phyloP scores from a whole-genome alignment of 805 yeast species.

The Nakazawaea molendinolei region DNA sequence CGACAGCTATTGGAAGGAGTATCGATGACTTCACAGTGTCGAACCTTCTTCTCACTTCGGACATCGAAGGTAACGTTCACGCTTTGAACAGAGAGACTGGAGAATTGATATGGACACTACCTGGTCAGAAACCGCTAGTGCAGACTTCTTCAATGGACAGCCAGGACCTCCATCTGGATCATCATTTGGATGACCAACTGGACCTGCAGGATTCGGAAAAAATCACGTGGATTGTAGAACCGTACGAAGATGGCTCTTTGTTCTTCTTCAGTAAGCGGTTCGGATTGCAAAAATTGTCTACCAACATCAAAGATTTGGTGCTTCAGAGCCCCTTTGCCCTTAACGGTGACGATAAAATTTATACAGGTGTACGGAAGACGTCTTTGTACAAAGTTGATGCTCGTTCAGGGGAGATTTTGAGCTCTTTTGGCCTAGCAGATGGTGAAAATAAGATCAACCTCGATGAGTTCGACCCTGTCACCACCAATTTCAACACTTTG shows the following conservation, averaged over 20 bases:
- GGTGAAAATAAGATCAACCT: conserved; percentile 17
- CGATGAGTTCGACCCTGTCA: conserved; percentile 12
- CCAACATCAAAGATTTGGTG: conserved; percentile 71
- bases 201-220: conserved; percentile 17
- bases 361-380: conserved; percentile 79
- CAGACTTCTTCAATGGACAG: conserved; percentile 15
- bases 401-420: conserved; percentile 63
- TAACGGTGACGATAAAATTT: conserved; percentile 68
- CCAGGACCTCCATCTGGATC: conserved; percentile 4
- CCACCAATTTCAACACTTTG: conserved; percentile 11
- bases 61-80: conserved; percentile 82
- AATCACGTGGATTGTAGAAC: conserved; percentile 83
- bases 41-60: conserved; percentile 62
- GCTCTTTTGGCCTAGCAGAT: conserved; percentile 54
- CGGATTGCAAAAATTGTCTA: conserved; percentile 79
- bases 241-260: conserved; percentile 75
- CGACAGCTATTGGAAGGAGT: conserved; percentile 1
- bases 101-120: conserved; percentile 66
- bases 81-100: conserved; percentile 77
- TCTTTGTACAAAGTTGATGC: conserved; percentile 71
- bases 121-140: conserved; percentile 59
- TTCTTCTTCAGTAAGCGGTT: conserved; percentile 69
- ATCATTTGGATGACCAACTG: conserved; percentile 2
- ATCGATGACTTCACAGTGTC: conserved; percentile 29
- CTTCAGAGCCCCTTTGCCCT: conserved; percentile 81